Evolutionary conservation across 305 asterid species (phyloP).

Genomic region (Caryopteris hybrid): DNA sequence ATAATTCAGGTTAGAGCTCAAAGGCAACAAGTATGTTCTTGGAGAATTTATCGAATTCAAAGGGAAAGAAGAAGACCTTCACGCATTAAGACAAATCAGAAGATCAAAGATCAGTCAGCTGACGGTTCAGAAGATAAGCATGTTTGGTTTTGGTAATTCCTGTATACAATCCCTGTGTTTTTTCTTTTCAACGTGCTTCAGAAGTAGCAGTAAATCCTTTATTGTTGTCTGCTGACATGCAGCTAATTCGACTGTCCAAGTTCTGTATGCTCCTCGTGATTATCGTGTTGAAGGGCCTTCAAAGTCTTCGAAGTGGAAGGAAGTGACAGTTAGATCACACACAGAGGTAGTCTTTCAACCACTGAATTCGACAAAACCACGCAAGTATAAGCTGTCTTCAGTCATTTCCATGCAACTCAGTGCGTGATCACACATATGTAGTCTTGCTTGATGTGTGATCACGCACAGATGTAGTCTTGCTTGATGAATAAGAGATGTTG

Average conservation of each 20-base stretch:
- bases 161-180: neutral
- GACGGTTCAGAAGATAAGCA: slow-evolving; percentile 80
- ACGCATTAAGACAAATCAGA: slow-evolving; percentile 51
- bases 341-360: slow-evolving; percentile 76
- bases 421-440: slow-evolving; percentile 39
- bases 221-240: slow-evolving; percentile 16
- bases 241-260: slow-evolving; percentile 74
- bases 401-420: slow-evolving; percentile 67
- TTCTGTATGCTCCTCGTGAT: slow-evolving; percentile 63
- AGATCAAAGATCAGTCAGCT: slow-evolving; percentile 79
- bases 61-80: slow-evolving; percentile 78
- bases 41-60: slow-evolving; percentile 87
- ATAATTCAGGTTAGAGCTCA: slow-evolving; percentile 72
- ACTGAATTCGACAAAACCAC: slow-evolving; percentile 46
- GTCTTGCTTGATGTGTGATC: too few relatives aligned
- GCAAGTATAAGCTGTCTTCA: slow-evolving; percentile 68
- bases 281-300: slow-evolving; percentile 56
- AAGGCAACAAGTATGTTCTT: slow-evolving; percentile 59
- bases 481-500: too few relatives aligned
- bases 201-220: slow-evolving; percentile 12
- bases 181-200: neutral
- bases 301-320: slow-evolving; percentile 53
- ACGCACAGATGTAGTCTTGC: too few relatives aligned
- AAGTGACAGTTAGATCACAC: slow-evolving; percentile 64
- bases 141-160: slow-evolving; percentile 80